Base-by-base conservation (phyloP, 257 asterid species). In the Agastache rugosa region DNA sequence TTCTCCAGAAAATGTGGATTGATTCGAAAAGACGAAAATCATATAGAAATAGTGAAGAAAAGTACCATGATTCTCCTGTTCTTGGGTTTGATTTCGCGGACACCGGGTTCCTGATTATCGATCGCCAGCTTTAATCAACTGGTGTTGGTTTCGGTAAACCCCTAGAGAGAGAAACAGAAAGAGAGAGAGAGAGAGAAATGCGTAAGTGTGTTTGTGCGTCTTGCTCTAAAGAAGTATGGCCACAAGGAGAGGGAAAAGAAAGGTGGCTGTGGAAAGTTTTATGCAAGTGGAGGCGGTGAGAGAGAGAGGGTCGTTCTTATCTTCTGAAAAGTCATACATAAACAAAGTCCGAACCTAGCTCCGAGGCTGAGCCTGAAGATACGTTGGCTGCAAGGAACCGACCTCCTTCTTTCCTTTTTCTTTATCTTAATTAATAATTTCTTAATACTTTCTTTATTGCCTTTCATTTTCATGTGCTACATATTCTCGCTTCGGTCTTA, bases 331-430 rank as follows among this genome's bases (percentile, higher is more conserved):
- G 81, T 77, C 87, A n/a, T 44, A 70, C 86, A 63, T 75, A 42
- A n/a, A 74, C 84, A 65, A 82, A 71, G 19, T 34, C 88, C 94
- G 83, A 87, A 71, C 88, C 96, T 78, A 74, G 67, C 67, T 81
- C 91, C 91, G 79, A 78, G 17, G 65, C 91, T 12, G 77, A 81
- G 9, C 78, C 94, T 8, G 5, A 8, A 85, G 84, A 81, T 88
- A 86, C 93, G 87, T 88, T 82, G 81, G 73, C 35, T 67, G 86
- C 91, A 88, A 90, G 96, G 90, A 87, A 90, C 86, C 86, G 84
- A 82, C 88, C 90, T 86, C 79, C 83, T 75, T 78, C 88, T 80
- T 81, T 86, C 89, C 81, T 87, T 89, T 80, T 76, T 51, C 51
- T 77, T 72, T 15, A 35, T 74, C 62, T 29, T 42, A 19, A 62